These are phyloP conservation scores for Inga oerstediana DNA, from an alignment of 306 rosid genomes.

Conservation along the genomic window DNA sequence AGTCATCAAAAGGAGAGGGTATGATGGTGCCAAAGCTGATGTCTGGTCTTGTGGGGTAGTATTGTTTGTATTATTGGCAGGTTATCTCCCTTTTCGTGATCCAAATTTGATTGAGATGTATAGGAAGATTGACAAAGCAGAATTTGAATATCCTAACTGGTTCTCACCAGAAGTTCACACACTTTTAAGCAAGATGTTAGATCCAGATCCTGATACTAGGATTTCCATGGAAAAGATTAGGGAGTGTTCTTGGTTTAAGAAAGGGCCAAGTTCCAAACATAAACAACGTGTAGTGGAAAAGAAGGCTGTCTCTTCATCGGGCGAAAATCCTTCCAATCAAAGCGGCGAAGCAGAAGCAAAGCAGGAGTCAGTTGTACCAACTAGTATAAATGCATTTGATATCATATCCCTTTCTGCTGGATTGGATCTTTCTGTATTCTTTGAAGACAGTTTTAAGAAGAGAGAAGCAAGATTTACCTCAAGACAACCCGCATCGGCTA, in stretches of 20 bases:
- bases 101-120: constrained; percentile 87
- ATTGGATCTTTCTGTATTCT: constrained; percentile 76
- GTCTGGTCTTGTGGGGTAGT: constrained; percentile 96
- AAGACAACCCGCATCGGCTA: constrained; percentile 58
- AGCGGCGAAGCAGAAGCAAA: constrained; percentile 41
- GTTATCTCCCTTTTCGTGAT: constrained; percentile 86
- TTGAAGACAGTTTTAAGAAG: constrained; percentile 46
- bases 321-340: constrained; percentile 37
- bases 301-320: constrained; percentile 35
- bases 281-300: constrained; percentile 36
- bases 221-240: constrained; percentile 57
- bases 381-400: constrained; percentile 78
- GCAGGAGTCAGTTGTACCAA: constrained; percentile 50
- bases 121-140: constrained; percentile 77
- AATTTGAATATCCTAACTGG: constrained; percentile 69
- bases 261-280: constrained; percentile 44
- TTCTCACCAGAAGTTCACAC: constrained; percentile 66
- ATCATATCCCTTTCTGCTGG: constrained; percentile 74
- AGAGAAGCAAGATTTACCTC: constrained; percentile 76
- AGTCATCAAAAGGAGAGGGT: constrained; percentile 76
- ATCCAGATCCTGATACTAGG: constrained; percentile 75
- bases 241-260: constrained; percentile 68
- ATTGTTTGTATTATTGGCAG: constrained; percentile 79
- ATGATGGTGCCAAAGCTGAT: constrained; percentile 93
- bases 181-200: constrained; percentile 56